Evolutionary conservation across 257 asterid species (phyloP).

Genomic region (Fraxinus cuspidata): DNA sequence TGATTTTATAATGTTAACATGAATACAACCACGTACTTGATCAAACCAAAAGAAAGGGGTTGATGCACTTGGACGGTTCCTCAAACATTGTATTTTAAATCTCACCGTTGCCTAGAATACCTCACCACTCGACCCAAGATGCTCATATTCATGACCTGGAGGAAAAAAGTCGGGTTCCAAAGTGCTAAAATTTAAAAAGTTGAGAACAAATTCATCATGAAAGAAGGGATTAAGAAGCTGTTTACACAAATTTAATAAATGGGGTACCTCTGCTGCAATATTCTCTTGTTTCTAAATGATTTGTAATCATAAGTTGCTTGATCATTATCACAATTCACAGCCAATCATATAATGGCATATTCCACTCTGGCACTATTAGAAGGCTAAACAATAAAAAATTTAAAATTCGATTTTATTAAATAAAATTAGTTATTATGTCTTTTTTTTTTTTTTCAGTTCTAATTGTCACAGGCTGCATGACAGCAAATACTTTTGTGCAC

Average conservation of each 20-base stretch:
- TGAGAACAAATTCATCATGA: not conserved
- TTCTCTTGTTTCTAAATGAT: not conserved
- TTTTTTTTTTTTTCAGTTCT: not conserved
- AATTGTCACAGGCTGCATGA: not conserved
- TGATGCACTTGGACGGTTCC: not conserved
- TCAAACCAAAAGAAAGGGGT: not conserved
- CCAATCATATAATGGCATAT: not conserved
- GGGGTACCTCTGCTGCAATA: not conserved
- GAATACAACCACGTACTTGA: not conserved
- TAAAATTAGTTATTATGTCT: not conserved
- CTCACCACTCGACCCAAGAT: not conserved
- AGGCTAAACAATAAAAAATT: not conserved
- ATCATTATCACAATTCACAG: not conserved
- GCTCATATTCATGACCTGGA: not conserved
- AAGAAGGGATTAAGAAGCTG: not conserved
- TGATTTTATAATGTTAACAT: no score
- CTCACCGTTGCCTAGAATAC: not conserved
- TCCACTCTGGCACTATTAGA: not conserved
- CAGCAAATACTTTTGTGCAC: not conserved
- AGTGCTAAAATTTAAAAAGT: not conserved
- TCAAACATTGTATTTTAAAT: no score
- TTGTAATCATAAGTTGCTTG: not conserved
- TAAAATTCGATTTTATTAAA: not conserved
- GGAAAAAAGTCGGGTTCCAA: not conserved
- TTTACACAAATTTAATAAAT: not conserved